Percentiles rank a stretch among this genome's conserved stretches.
Evolutionary conservation across 1,139 yeast species (phyloP).

Genomic region (Hyphopichia pseudoburtonii): DNA sequence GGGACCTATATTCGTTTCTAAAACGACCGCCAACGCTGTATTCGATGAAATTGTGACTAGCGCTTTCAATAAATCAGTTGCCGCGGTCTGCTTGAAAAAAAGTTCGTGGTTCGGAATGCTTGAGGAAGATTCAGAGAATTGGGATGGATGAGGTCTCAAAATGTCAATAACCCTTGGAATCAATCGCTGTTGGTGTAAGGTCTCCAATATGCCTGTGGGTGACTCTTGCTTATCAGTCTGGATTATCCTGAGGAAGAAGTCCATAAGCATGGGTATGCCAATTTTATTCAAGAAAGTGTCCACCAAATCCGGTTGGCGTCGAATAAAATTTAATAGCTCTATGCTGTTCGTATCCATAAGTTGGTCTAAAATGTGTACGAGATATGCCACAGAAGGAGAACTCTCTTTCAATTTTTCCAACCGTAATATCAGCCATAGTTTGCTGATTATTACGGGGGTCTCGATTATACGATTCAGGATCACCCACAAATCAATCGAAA

Average conservation of each 20-base stretch:
- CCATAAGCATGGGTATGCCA: conserved; percentile 59
- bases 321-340: conserved; percentile 52
- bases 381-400: conserved; percentile 40
- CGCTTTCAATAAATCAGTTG: conserved; percentile 93
- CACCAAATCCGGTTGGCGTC: conserved; percentile 52
- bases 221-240: conserved; percentile 66
- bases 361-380: conserved; percentile 46
- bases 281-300: conserved; percentile 55
- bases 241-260: conserved; percentile 56
- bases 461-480: conserved; percentile 47
- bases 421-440: conserved; percentile 43
- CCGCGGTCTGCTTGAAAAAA: conserved; percentile 82
- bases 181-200: conserved; percentile 49
- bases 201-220: conserved; percentile 61
- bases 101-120: conserved; percentile 32
- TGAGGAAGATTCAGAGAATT: conserved; percentile 19
- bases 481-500: conserved; percentile 46
- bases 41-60: conserved; percentile 89
- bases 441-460: conserved; percentile 40
- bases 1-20: conserved; percentile 51
- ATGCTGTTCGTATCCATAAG: conserved; percentile 48
- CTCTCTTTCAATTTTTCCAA: conserved; percentile 39
- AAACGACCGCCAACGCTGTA: conserved; percentile 46
- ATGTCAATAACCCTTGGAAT: conserved; percentile 53
- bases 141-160: conserved; percentile 45